Conservation (phyloP, 2,329 filamentous ascomycete genomes). For the Aspergillus melleus region DNA sequence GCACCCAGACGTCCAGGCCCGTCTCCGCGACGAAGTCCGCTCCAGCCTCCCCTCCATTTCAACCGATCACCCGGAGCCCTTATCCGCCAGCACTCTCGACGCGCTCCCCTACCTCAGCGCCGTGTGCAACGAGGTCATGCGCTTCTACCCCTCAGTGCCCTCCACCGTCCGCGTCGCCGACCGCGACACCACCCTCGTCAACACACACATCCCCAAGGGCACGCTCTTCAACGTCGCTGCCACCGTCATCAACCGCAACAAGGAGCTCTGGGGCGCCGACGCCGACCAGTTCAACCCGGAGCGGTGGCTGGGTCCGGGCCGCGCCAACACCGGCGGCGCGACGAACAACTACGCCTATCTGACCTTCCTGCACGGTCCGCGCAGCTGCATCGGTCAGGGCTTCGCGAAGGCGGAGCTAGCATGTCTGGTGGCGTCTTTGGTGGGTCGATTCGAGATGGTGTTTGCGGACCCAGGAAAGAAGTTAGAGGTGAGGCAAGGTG, state of each 20-base stretch:
- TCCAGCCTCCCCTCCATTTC: slow-evolving; percentile 56
- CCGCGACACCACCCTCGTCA: slow-evolving; percentile 65
- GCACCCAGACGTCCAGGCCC: slow-evolving; percentile 64
- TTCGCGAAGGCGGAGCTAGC: slow-evolving; percentile 87
- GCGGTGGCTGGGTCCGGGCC: slow-evolving; percentile 61
- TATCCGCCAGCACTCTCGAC: slow-evolving; percentile 62
- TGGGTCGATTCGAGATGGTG: slow-evolving; percentile 70
- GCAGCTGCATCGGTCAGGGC: slow-evolving; percentile 78
- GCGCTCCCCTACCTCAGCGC: slow-evolving; percentile 76
- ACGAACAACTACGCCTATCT: slow-evolving; percentile 73
- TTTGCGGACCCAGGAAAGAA: slow-evolving; percentile 63
- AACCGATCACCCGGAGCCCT: slow-evolving; percentile 63
- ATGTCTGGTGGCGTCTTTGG: slow-evolving; percentile 73
- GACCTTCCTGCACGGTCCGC: slow-evolving; percentile 82
- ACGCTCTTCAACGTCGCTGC: slow-evolving; percentile 67
- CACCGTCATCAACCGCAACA: slow-evolving; percentile 69
- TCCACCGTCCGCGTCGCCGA: slow-evolving; percentile 67
- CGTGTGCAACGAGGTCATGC: slow-evolving; percentile 74
- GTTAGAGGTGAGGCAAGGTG: slow-evolving; percentile 65
- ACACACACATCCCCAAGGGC: slow-evolving; percentile 65
- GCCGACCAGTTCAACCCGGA: slow-evolving; percentile 77
- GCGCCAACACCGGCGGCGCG: slow-evolving; percentile 67
- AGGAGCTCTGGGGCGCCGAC: slow-evolving; percentile 72
- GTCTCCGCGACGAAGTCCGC: slow-evolving; percentile 68
- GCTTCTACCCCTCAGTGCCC: slow-evolving; percentile 70